Percentiles rank a stretch among this genome's conserved stretches.
Conservation (phyloP, 345 rosid genomes). For the Eucalyptus albens region DNA sequence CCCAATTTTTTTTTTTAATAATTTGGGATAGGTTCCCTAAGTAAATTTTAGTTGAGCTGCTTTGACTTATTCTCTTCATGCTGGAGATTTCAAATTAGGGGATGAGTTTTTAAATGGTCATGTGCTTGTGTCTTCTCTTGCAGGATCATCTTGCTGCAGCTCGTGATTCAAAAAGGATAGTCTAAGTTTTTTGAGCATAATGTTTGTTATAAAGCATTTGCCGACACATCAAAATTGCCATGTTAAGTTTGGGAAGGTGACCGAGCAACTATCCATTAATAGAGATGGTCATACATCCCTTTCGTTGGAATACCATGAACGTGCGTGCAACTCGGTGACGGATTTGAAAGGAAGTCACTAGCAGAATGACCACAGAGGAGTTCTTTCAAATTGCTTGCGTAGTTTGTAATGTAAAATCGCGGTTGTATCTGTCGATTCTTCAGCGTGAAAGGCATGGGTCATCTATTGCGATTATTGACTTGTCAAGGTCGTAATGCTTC, state of each 20-base stretch:
- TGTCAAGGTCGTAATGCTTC: not conserved
- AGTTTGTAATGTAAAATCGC: not conserved
- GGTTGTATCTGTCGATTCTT: not conserved
- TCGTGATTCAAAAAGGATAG: slow-evolving; percentile 55
- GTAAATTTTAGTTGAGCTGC: not conserved
- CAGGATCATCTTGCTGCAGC: slow-evolving; percentile 78
- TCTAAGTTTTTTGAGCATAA: not conserved
- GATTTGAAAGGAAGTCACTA: not conserved
- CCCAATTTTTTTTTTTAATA: not conserved
- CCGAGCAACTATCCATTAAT: not conserved
- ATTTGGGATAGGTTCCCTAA: not conserved
- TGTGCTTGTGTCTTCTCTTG: not conserved
- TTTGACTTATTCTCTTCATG: not conserved
- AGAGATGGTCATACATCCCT: not conserved
- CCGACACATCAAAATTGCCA: not conserved
- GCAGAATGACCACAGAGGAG: not conserved
- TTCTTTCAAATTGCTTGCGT: not conserved
- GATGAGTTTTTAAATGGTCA: not conserved
- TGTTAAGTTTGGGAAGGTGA: not conserved
- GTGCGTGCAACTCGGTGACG: not conserved
- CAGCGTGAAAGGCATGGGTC: not conserved
- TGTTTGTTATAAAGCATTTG: not conserved
- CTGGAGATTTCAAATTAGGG: not conserved
- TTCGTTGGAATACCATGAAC: not conserved
- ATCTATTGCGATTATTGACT: not conserved